Base-by-base conservation (phyloP, 2,329 filamentous ascomycete species). In the Cryphonectria radicalis region DNA sequence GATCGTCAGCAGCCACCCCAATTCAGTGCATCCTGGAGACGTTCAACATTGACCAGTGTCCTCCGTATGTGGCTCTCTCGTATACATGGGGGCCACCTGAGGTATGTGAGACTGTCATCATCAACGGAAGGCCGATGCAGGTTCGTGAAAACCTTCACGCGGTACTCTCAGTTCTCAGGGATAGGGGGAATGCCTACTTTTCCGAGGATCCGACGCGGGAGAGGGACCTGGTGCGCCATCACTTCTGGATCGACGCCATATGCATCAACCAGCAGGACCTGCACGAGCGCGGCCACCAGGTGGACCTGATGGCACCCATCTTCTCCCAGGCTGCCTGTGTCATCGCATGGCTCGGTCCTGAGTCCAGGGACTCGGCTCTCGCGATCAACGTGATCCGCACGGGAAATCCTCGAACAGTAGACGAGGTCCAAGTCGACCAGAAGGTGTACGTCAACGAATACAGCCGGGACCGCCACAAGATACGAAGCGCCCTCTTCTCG, bases 11-110 rank as follows among this genome's bases (percentile, higher is more conserved):
- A 6, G 22, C 13, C 17, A 32, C 13, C 17, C 28, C n/a, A 11
- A 22, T 50, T 6, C 35, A 62, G 37, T 73, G 73, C 63, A 70
- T 68, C 1, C 74, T 77, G 32, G 64, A 66, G 4, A 62, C 73
- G 13, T 73, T 72, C 6, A 25, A 73, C 0, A 75, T 76, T 53
- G 40, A 35, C n/a, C 63, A 63, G 35, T 75, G 72, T 60, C 75
- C 74, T n/a, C 72, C 65, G n/a, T 77, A 76, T 42, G 67, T 74
- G 13, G 76, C 75, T 14, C 68, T 77, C 8, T 77, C 76, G 5
- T 77, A 77, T 50, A 75, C 76, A 3, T 77, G 76, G 76, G 75
- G 68, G 0, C 57, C 73, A 35, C 68, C 74, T 1, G 73, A 72
- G 32, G 28, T 35, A 19, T 63, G 32, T 7, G 25, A 35, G 62